phyloP scores from a whole-genome alignment of 2,329 filamentous ascomycete genomes.

The Calonectria pteridis region DNA sequence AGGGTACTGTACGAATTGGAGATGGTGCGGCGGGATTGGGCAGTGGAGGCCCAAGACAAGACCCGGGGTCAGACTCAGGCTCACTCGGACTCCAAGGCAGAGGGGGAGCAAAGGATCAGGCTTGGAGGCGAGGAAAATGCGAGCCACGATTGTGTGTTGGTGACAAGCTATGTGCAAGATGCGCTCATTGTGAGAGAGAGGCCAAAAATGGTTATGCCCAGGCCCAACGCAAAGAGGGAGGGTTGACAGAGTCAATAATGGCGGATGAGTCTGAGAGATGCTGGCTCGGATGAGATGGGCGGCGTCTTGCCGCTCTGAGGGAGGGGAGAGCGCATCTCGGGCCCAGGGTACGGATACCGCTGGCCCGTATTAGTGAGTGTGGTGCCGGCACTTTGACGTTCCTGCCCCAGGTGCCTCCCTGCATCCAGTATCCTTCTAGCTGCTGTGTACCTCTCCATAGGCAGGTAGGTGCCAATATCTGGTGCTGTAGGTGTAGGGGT shows the following conservation, averaged over 20 bases:
- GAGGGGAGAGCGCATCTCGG: not conserved
- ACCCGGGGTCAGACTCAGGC: slow-evolving; percentile 20
- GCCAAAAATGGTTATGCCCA: not conserved
- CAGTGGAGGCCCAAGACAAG: slow-evolving; percentile 44
- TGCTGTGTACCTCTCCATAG: not conserved
- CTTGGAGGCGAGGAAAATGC: not conserved
- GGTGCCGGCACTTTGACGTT: not conserved
- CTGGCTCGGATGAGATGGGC: not conserved
- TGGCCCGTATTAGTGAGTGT: not conserved
- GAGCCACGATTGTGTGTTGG: not conserved
- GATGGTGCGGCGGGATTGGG: slow-evolving; percentile 40
- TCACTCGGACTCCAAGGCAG: not conserved
- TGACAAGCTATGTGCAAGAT: slow-evolving; percentile 16
- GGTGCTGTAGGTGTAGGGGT: not conserved
- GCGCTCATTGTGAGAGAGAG: slow-evolving; percentile 27
- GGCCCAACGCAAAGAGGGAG: not conserved
- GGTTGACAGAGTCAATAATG: not conserved
- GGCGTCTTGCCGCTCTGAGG: not conserved
- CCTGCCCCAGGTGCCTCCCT: not conserved
- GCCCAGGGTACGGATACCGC: not conserved
- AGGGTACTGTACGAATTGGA: slow-evolving; percentile 23
- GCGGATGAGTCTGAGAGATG: not conserved
- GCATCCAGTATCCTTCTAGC: not conserved
- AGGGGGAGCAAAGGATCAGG: not conserved
- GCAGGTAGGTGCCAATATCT: not conserved